Evolutionary conservation across 148 eudicot species (phyloP), one percentile per base, ranked within the genome.

Genomic region (Vaccinium vitisidaea): DNA sequence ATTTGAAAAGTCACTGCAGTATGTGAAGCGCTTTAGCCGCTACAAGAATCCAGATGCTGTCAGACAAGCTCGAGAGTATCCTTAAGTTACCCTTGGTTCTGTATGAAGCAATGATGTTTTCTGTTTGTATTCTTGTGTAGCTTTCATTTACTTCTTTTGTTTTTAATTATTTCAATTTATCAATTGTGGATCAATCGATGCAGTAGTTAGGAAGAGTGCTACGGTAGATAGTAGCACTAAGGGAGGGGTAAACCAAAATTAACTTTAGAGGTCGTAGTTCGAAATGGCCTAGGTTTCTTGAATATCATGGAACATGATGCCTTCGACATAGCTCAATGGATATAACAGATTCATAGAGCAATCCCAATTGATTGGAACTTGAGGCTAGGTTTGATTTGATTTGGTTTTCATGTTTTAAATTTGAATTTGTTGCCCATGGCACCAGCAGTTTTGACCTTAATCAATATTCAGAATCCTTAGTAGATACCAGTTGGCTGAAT

Each of bases 1-100:
- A 12, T 96, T 96, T 83, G 99, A 96, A 85, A 96, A 94, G 84
- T 96, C 98, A 30, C 88, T 93, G 65, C 99, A 96, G 84, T 96
- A 96, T 53, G 99, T 96, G 78, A 92, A 93, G 89, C 93, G 98
- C 52, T 96, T 96, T 82, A 96, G 99, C 86, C 90, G 99, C 12
- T 96, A 96, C 87, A 93, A 96, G 89, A 94, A 96, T 80, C 94
- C 93, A 0, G 99, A 96, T 80, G 92, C 99, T 5, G 98, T 96
- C 63, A 84, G 97, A 79, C 99, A 96, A 85, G 99, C 93, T 32
- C 88, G 99, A 53, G 99, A 96, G 89, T 91, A 91, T 91, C 93
- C 93, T 88, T 85, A 6, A 79, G 43, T 79, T 71, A 36, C 53
- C 11, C 39, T 12, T 65, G 21, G 46, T 43, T 43, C 46, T 32